Evolutionary conservation across 2,329 filamentous ascomycete species (phyloP).

Genomic region (Thelonectria discophora): DNA sequence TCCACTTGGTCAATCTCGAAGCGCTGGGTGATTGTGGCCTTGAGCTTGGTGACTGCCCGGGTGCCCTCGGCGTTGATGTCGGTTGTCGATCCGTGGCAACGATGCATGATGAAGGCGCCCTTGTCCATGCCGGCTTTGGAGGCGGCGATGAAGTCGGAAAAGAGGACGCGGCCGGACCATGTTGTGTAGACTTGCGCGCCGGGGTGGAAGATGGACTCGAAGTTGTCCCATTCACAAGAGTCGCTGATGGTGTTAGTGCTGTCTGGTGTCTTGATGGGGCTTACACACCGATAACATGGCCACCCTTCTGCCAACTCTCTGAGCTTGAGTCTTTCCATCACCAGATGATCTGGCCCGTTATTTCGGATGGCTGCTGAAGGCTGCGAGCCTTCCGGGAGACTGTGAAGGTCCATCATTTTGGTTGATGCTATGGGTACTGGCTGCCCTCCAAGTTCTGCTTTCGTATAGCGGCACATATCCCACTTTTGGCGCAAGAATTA

Average conservation of each 20-base stretch:
- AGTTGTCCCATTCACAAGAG: constrained; percentile 62
- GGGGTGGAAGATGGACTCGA: constrained; percentile 59
- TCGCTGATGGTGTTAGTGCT: constrained; percentile 45
- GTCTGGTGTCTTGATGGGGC: not conserved
- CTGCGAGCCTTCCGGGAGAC: constrained; percentile 27
- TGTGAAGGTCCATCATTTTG: constrained; percentile 25
- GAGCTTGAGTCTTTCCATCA: constrained; percentile 56
- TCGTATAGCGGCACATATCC: not conserved
- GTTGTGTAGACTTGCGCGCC: constrained; percentile 60
- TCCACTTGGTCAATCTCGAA: constrained; percentile 53
- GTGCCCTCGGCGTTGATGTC: constrained; percentile 52
- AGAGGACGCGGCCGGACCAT: constrained; percentile 56
- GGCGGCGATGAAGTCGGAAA: constrained; percentile 51
- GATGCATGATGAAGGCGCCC: constrained; percentile 55
- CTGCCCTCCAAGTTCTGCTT: not conserved
- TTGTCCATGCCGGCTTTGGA: constrained; percentile 53
- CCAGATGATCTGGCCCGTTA: constrained; percentile 56
- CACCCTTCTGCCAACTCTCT: constrained; percentile 60
- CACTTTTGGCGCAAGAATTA: not conserved
- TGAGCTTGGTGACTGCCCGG: constrained; percentile 59
- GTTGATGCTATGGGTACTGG: not conserved
- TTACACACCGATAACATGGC: constrained; percentile 54
- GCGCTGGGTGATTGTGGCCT: constrained; percentile 60
- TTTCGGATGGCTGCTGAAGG: constrained; percentile 54
- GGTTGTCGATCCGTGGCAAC: constrained; percentile 52